Evolutionary conservation across 225 moss, liverwort and hornwort species (phyloP).

Genomic region (Physcomitrium patens): DNA sequence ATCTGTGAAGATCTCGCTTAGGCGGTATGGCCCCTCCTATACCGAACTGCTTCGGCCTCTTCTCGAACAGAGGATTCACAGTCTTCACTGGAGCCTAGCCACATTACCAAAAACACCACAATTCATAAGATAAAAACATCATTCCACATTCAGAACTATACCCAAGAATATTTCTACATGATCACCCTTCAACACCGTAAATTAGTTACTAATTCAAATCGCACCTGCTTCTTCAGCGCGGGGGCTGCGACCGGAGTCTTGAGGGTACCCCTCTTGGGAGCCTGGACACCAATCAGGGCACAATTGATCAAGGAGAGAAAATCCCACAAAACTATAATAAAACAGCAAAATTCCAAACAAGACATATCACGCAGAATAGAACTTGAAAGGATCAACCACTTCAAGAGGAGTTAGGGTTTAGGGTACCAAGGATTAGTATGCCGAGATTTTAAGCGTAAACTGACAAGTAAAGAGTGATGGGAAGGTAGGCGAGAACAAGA

Average conservation of each 20-base stretch:
- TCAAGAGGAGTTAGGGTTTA: too few species aligned
- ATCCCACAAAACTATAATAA: not conserved
- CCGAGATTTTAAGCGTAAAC: not conserved
- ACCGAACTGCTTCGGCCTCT: constrained; percentile 96
- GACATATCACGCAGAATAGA: not conserved
- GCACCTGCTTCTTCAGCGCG: constrained; percentile 72
- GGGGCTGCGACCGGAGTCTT: constrained; percentile 63
- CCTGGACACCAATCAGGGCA: constrained; percentile 42
- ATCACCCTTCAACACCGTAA: rapidly evolving
- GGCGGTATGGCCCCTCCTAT: constrained; percentile 95
- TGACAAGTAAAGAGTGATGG: not conserved
- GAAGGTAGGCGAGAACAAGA: not conserved
- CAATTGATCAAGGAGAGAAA: not conserved
- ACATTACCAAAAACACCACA: not conserved
- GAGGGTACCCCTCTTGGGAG: constrained; percentile 77
- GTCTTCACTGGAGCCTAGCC: constrained; percentile 68
- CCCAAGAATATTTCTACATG: not conserved
- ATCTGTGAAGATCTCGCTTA: constrained; percentile 91
- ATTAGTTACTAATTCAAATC: not conserved
- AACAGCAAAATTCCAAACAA: not conserved
- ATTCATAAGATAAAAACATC: not conserved
- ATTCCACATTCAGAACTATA: too few species aligned
- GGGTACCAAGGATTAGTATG: not conserved
- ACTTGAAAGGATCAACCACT: constrained; percentile 17
- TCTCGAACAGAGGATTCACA: constrained; percentile 89